Evolutionary conservation across 495 filamentous ascomycete species (phyloP), one percentile per base, ranked within the genome.

Genomic region (Pseudomonodictys pantanalensis): DNA sequence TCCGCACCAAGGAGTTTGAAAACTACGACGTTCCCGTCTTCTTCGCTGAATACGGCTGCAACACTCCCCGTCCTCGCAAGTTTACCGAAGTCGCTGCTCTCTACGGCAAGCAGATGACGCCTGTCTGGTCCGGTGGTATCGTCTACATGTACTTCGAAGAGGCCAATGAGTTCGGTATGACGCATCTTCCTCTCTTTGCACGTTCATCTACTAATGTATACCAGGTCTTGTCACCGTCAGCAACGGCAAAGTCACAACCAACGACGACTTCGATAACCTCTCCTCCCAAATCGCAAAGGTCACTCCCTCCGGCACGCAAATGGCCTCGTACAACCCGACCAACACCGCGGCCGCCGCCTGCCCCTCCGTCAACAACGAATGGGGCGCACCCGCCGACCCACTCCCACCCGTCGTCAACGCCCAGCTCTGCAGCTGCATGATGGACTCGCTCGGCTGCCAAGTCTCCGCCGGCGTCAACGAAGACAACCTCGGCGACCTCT

Each of bases 21-120:
- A 86, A 86, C 71, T 98, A 92, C 77, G 87, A 87, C 6, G 88
- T 96, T 5, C 93, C 93, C 41, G 85, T 88, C 59, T 98, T 98
- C 84, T 97, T 97, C 72, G 91, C 93, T 52, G 93, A 98, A 74
- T 98, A 98, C 72, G 93, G 93, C 32, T 98, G 93, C 81, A 97
- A 96, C 76, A 75, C 79, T 9, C 84, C 84, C 22, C 74, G 77
- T 17, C 87, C 86, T 18, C 89, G 93, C 69, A 74, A 77, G 41
- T 97, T 93, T 77, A 84, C 89, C 53, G 93, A 98, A 66, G 91
- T 96, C n/a, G 73, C 73, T 12, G 85, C 90, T 39, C 79, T 98
- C 3, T 98, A 88, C 72, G 87, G 88, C 1, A 60, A 77, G 5
- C 68, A 91, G 30, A 97, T 98, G 93, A 85, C 83, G 10, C 68